Base-by-base conservation (phyloP, 1,139 yeast genomes). In the Scheffersomyces cryptocercus region DNA sequence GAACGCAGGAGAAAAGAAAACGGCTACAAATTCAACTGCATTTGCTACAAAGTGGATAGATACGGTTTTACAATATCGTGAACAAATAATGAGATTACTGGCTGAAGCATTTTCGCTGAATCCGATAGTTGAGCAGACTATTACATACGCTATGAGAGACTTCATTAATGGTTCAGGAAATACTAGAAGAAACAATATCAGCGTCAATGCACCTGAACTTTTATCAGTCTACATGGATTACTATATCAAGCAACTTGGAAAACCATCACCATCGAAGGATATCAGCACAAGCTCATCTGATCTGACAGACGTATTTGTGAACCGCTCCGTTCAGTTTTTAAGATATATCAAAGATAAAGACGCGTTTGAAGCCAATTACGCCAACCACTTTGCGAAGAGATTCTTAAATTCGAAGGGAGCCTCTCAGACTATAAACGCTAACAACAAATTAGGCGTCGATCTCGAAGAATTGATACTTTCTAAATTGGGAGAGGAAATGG, bases 331-430 rank as follows among this genome's bases (percentile, higher is more conserved):
- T 9, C 65, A 73, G 30, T 73, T 93, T 36, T 83, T 90, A 56
- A 71, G 85, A 44, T 84, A 81, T 53, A 75, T 93, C 35, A 75
- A 81, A 42, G 97, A 93, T 55, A 91, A 89, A 59, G 98, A 93
- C 63, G 72, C 88, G 32, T 93, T 93, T 65, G 96, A 89, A 61
- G 83, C 81, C 29, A 84, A 86, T 51, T 93, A 89, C 64, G 91
- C 91, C 53, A 87, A 85, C 43, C 97, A 89, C 66, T 75, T 93
- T 50, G 97, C 98, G 1, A 89, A 88, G 59, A 71, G 99, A 46
- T 73, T 93, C 43, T 83, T 88, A 45, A 81, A 76, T 45, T 56
- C 75, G 11, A 79, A 77, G 47, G 62, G 63, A 1, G 49, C 58
- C 16, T 47, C 60, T 3, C 54, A 49, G 35, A 42, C 46, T 3